Evolutionary conservation across 1,284 basidiomycete genomes (phyloP), one percentile per base, ranked within the genome.

Genomic region (Ceratobasidium sp.): DNA sequence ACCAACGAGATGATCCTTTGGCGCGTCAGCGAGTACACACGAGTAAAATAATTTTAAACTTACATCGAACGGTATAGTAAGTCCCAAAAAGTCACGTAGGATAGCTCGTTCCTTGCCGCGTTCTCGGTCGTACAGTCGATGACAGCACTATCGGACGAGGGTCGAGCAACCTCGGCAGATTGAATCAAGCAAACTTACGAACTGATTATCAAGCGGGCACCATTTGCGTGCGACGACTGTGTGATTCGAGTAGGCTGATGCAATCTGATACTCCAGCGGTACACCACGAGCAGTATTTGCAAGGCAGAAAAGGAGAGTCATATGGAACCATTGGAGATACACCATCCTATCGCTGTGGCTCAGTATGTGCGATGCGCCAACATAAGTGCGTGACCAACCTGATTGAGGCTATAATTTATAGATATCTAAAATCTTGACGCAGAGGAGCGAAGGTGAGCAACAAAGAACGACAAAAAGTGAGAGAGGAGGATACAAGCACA

Each of bases 1-100:
- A 10, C 62, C 62, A 22, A 65, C 62, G 29, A 65, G 62, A 25
- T 65, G 50, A 20, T 65, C 50, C 62, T 65, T 20, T 13, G 12
- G 47, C 22, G 12, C 7, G 13, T 50, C 20, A 49, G 22, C 49
- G 1, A 25, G 10, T 35, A 17, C 15, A 25, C 27, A 34, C 7
- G 4, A 5, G 22, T 17, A 29, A 15, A 17, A 3, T 32, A 38
- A 27, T 10, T 29, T 29, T 22, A 42, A 20, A 22, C 62, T 54
- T 22, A 65, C 62, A 31, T 65, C 50, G n/a, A 65, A 65, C 50
- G 62, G 62, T 22, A 65, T 65, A 40, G 29, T 32, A 10, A 65
- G 20, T 7, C 62, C 62, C 13, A 65, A 20, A 31, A 52, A 65
- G 22, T 65, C 62, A 43, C 62, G 62, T 29, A 65, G 62, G 40